A percentile compares a stretch with the other conserved stretches of the same genome.
Conservation (phyloP, 257 asterid species). For the Knoxia roxburghii region DNA sequence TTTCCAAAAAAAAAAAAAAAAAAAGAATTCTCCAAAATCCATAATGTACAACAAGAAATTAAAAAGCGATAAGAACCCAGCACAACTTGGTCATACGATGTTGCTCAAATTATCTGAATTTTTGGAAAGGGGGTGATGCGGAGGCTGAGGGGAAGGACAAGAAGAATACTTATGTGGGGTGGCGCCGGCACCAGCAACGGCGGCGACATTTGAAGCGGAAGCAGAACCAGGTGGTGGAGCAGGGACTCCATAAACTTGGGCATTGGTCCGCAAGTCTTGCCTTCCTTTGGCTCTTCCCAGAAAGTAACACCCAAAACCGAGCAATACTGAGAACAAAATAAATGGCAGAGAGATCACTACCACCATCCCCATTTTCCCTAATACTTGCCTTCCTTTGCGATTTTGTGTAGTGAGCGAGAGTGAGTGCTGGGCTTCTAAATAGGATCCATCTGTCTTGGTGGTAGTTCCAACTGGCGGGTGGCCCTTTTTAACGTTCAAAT, state of each 20-base stretch:
- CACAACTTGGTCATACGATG: slow-evolving; percentile 17
- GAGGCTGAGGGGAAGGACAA: slow-evolving; percentile 17
- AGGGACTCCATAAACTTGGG: slow-evolving; percentile 73
- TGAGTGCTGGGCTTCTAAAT: not conserved
- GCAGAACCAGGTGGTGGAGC: slow-evolving; percentile 58
- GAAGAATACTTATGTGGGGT: slow-evolving; percentile 19
- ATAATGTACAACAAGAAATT: too few relatives aligned
- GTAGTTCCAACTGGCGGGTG: not conserved
- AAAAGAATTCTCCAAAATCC: too few relatives aligned
- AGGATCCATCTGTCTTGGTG: too few relatives aligned
- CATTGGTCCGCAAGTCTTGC: slow-evolving; percentile 51
- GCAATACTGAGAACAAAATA: slow-evolving; percentile 54
- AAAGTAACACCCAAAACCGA: slow-evolving; percentile 81
- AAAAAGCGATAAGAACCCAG: too few relatives aligned
- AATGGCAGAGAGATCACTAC: slow-evolving; percentile 76
- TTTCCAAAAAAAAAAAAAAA: too few relatives aligned
- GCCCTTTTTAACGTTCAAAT: slow-evolving; percentile 17
- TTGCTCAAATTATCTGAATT: slow-evolving; percentile 9
- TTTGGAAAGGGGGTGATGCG: slow-evolving; percentile 13
- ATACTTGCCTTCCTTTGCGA: not conserved
- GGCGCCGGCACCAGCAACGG: slow-evolving; percentile 11
- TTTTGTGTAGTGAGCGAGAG: not conserved
- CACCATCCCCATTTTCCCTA: slow-evolving; percentile 65
- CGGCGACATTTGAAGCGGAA: not conserved
- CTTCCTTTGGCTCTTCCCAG: slow-evolving; percentile 81